Conservation (phyloP, 1,284 basidiomycete species). For the Cutaneotrichosporon dermatis region DNA sequence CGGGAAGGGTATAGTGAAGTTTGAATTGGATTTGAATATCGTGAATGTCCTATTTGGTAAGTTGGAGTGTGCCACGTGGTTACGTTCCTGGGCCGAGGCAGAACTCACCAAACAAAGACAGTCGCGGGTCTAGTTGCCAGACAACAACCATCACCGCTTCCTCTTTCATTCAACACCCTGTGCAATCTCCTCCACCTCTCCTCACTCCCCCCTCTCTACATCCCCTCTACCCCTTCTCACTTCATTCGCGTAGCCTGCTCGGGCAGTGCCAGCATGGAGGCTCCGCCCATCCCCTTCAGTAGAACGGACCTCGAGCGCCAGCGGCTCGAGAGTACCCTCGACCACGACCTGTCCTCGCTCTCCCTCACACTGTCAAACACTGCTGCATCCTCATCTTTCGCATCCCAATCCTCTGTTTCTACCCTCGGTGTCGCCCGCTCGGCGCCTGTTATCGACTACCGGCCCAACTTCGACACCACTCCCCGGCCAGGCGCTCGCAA, state of each 20-base stretch:
- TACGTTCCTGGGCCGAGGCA: neutral
- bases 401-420: constrained; percentile 18
- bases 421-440: constrained; percentile 24
- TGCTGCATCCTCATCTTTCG: constrained; percentile 5
- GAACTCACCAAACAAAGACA: constrained; percentile 12
- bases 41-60: no score
- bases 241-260: neutral
- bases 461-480: constrained; percentile 5
- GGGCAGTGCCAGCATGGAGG: constrained; percentile 24
- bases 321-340: constrained; percentile 43
- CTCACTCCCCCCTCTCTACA: neutral
- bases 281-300: constrained; percentile 39
- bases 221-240: neutral
- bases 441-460: constrained; percentile 9
- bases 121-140: neutral
- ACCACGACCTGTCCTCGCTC: constrained; percentile 43
- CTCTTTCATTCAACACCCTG: neutral
- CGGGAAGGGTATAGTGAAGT: no score
- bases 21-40: no score
- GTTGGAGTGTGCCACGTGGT: no score
- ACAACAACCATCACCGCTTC: neutral
- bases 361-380: constrained; percentile 26
- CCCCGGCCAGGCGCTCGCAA: constrained; percentile 8
- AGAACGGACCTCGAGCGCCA: constrained; percentile 41
- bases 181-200: constrained; percentile 4